Evolutionary conservation across 306 rosid genomes (phyloP).

Genomic region (Vachellia collinsii): DNA sequence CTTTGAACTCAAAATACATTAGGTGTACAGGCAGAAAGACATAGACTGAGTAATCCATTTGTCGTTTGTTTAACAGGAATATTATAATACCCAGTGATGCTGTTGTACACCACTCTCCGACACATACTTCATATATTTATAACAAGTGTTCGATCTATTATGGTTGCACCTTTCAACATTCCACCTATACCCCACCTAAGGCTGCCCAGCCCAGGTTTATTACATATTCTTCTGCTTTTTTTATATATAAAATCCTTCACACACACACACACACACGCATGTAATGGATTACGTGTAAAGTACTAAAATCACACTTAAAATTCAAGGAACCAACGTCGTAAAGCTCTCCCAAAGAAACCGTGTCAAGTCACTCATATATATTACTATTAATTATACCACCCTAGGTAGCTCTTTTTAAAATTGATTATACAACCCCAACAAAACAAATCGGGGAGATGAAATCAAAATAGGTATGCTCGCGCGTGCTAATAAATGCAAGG

Average conservation of each 20-base stretch:
- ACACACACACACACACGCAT: neutral
- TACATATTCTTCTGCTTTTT: too few relatives aligned
- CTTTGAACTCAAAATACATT: too few relatives aligned
- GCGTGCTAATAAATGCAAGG: neutral
- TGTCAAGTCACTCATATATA: too few relatives aligned
- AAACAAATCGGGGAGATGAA: neutral
- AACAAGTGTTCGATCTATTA: neutral
- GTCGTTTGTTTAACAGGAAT: conserved; percentile 17
- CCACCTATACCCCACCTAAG: neutral
- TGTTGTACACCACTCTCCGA: conserved; percentile 52
- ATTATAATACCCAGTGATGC: neutral
- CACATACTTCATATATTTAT: conserved; percentile 13
- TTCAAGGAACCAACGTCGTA: neutral
- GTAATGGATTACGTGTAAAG: neutral
- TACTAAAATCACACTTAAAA: neutral
- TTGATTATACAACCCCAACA: too few relatives aligned
- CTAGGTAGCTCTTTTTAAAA: too few relatives aligned
- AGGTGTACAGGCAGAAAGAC: too few relatives aligned
- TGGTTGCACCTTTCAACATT: neutral
- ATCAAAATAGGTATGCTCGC: neutral
- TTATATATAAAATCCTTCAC: too few relatives aligned
- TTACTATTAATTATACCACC: too few relatives aligned
- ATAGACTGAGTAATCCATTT: neutral
- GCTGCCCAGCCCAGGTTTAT: neutral
- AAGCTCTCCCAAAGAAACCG: neutral